Evolutionary conservation across 768 basidiomycete genomes (phyloP), one percentile per base, ranked within the genome.

Genomic region (Pisolithus microcarpus): DNA sequence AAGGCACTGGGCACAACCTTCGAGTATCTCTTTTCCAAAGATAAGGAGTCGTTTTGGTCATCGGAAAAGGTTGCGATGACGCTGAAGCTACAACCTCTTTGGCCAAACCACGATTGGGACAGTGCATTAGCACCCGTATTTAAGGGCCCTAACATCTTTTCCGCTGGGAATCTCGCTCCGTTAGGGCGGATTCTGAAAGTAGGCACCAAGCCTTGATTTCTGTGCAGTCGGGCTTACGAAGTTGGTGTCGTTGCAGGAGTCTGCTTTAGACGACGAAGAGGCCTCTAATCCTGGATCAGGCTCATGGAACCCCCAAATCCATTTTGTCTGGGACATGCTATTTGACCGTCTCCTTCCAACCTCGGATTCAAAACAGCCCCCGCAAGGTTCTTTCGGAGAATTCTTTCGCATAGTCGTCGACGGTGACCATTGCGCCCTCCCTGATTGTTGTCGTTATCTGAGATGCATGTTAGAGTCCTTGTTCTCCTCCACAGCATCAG

Each of bases 331-430:
- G 95, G 80, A 83, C 54, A 71, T 84, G 52, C 78, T 98, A 44
- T 70, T 97, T 31, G 85, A 93, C 55, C 75, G 75, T 44, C 80
- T 91, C 46, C 76, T 94, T 49, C 76, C 81, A 11, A 66, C 67
- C 18, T 65, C 74, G 1, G 67, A 71, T 54, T 65, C 70, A 30
- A 55, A 60, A 44, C 61, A 61, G 15, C 52, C 21, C 31, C 50
- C 57, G 4, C 79, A 75, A 58, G 81, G 83, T 4, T 79, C 84
- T 5, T 91, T 96, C 67, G 83, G 84, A 49, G 94, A 96, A 53
- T 96, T 98, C 70, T 99, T 90, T 74, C 75, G 83, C 40, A 72
- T 91, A 18, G 88, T 87, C 9, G 91, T 98, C 15, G 95, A 99
- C 65, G 91, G 93, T 92, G 54, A 80, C 62, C 1, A 18, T n/a